phyloP scores from a whole-genome alignment of 129 eudicot species.

The Cynara cardunculus region DNA sequence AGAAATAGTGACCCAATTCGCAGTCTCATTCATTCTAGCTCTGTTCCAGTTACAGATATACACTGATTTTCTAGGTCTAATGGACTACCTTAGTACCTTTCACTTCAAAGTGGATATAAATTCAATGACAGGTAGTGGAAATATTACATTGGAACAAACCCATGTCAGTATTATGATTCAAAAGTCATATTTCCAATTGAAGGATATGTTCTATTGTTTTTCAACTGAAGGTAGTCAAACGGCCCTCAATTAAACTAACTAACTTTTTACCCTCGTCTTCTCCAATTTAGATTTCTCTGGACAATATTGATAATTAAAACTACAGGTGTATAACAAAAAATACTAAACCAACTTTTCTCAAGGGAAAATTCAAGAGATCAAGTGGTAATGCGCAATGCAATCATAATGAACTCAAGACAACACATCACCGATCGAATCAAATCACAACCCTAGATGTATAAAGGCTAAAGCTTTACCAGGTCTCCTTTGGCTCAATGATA shows the following conservation, averaged over 20 bases:
- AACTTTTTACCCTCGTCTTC: slow-evolving; percentile 5
- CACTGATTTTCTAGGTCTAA: neutral
- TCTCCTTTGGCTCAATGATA: neutral
- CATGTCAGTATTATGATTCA: neutral
- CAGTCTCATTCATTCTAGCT: neutral
- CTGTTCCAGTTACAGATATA: neutral
- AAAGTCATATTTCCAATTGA: neutral
- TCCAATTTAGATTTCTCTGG: neutral
- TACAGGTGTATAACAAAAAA: neutral
- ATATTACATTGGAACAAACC: neutral
- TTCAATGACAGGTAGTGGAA: neutral
- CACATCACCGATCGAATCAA: neutral
- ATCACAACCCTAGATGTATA: neutral
- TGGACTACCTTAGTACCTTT: neutral
- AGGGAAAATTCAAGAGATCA: neutral
- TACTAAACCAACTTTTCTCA: neutral
- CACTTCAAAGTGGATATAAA: slow-evolving; percentile 6
- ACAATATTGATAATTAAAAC: neutral
- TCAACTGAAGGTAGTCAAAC: neutral
- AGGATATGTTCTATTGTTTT: neutral
- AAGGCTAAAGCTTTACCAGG: neutral
- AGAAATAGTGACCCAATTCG: neutral
- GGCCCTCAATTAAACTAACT: neutral
- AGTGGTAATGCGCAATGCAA: neutral
- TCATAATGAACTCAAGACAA: neutral